These are phyloP conservation scores for Smittium culicis DNA, from an alignment of 371 early-diverging fungal species.

Conservation along the genomic window DNA sequence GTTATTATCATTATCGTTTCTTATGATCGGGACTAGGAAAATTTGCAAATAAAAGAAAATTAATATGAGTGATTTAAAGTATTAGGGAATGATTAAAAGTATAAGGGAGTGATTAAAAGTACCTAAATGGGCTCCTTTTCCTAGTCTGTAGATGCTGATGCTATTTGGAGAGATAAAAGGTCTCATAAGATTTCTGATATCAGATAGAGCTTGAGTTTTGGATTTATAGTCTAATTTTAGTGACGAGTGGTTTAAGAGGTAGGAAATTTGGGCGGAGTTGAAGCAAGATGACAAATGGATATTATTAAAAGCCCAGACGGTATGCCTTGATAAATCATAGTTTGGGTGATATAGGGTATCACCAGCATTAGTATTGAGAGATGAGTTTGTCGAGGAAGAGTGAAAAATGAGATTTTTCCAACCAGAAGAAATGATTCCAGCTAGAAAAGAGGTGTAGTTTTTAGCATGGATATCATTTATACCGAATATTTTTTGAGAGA, in stretches of 20 bases:
- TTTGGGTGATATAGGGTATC: too few relatives aligned
- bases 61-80: too few relatives aligned
- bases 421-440: not conserved
- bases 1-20: too few relatives aligned
- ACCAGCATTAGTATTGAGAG: not conserved
- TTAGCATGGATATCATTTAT: not conserved
- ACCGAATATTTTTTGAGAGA: not conserved
- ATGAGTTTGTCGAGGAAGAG: not conserved
- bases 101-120: not conserved
- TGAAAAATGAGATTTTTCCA: not conserved
- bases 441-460: not conserved
- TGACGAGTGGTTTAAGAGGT: not conserved
- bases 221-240: not conserved
- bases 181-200: constrained; percentile 7
- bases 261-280: not conserved
- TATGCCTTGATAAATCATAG: too few relatives aligned
- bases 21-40: too few relatives aligned
- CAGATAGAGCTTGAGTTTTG: not conserved
- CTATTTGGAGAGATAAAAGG: not conserved
- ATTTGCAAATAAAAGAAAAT: too few relatives aligned
- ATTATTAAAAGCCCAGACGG: not conserved
- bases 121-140: not conserved
- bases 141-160: constrained; percentile 4
- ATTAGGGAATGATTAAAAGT: not conserved
- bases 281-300: not conserved